Base-by-base conservation (phyloP, 1,139 yeast species). In the Blastobotrys illinoisensis region DNA sequence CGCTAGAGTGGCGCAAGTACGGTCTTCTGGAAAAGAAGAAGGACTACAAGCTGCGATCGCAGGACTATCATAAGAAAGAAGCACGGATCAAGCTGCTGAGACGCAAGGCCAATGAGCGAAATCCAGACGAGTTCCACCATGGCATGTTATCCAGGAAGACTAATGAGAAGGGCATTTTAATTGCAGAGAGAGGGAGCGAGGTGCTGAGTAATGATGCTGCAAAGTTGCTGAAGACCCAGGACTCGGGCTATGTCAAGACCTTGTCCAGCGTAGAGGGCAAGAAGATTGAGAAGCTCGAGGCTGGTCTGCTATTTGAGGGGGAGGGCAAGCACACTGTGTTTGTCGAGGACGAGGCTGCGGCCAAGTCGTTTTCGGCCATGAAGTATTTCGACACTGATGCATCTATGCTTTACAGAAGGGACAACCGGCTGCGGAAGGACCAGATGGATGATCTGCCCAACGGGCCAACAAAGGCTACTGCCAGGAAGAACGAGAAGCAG, bases 51-150 rank as follows among this genome's bases (percentile, higher is more conserved):
- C 79, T 89, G 50, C 82, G 99, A 71, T 95, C 98, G 0, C 83
- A 81, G 50, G 96, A 93, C 69, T 90, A 78, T 67, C 98, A 93
- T 71, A 80, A 82, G 71, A 93, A 93, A 67, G 91, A 93, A 71
- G 88, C 88, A 19, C 89, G 93, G 21, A 73, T 93, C 54, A 87
- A 87, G 71, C 79, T 86, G 0, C 78, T 93, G 59, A 81, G 88
- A 64, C 77, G 77, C 50, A 89, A 89, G 69, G 95, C 88, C 1
- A 75, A 78, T 48, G 78, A 79, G 48, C 80, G 90, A 63, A 93
- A 93, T 68, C 96, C 95, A n/a, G 98, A 93, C 78, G 99, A 93
- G 71, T 93, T 87, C 73, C 89, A 90, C 71, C 96, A 89, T 80
- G 93, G 89, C 19, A 93, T 93, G 98, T 81, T 85, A 47, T 76